Base-by-base conservation (phyloP, 805 yeast species). In the Lipomyces kockii region DNA sequence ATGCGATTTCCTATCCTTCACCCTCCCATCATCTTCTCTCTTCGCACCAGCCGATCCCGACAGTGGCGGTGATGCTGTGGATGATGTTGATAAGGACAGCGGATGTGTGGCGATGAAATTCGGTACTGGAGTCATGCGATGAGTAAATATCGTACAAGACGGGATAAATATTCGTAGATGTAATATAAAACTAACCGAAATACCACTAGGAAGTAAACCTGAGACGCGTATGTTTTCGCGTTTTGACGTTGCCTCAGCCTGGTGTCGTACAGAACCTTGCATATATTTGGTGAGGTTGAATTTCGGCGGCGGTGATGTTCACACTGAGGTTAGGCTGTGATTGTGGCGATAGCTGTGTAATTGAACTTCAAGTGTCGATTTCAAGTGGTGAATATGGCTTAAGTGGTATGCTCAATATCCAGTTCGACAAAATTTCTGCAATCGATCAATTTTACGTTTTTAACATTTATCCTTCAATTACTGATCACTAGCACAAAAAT, bases 401-500 rank as follows among this genome's bases (percentile, higher is more conserved):
- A 17, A 43, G n/a, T 14, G 49, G 49, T 17, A 22, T 1, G 9
- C 0, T n/a, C 8, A 3, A 7, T 17, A 39, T 43, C 9, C 22
- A 1, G 49, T 17, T 43, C 20, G n/a, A 5, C 49, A 43, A 43
- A 43, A 43, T 17, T 17, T 43, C 7, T 43, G 0, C 39, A 2
- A 3, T 27, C 29, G 29, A n/a, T n/a, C n/a, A n/a, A n/a, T n/a
- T 27, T 27, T 27, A 27, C 29, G 3, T 2, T 27, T 27, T 29
- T 5, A 29, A 29, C 32, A 29, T 29, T 7, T 5, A 29, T 29
- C 32, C 1, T 5, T 29, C 32, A 29, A 35, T 35, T 12, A 35
- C 39, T 35, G 14, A 35, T 11, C 11, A 11, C 39, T 11, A 12
- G 1, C 49, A 43, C 43, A 43, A 61, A 17, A 14, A 92, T 92